Conservation (phyloP, 306 rosid genomes). For the Gastrolobium bilobum region DNA sequence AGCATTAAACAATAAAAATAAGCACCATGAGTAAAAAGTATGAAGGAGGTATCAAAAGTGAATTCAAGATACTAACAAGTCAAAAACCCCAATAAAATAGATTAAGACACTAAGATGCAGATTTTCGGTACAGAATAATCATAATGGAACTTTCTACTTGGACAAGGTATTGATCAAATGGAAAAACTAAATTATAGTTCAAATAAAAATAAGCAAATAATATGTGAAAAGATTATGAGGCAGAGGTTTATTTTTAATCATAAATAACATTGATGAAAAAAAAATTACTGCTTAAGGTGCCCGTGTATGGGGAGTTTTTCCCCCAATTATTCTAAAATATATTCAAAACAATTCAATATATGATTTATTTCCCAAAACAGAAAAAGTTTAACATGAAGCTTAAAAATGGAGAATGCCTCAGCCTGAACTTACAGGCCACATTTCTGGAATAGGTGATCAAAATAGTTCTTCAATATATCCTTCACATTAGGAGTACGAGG, state of each 20-base stretch:
- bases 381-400: conserved; percentile 30
- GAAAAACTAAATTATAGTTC: conserved; percentile 12
- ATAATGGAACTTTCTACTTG: conserved; percentile 27
- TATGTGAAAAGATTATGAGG: neutral
- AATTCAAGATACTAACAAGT: conserved; percentile 34
- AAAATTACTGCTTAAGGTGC: conserved; percentile 28
- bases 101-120: neutral
- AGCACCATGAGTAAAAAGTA: conserved; percentile 20
- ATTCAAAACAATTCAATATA: conserved; percentile 29
- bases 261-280: neutral
- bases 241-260: conserved; percentile 31
- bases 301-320: neutral
- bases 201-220: conserved; percentile 1
- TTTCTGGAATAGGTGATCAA: conserved; percentile 71
- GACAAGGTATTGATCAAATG: neutral
- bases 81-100: neutral
- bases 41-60: conserved; percentile 11
- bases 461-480: conserved; percentile 76
- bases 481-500: conserved; percentile 88
- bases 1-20: conserved; percentile 28
- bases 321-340: neutral
- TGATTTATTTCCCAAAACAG: conserved; percentile 2
- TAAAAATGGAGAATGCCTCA: conserved; percentile 38
- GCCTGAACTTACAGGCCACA: conserved; percentile 75
- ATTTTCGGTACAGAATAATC: conserved; percentile 25